Evolutionary conservation across 73 alveolate species (phyloP).

Genomic region (Paramecium sexaurelia): DNA sequence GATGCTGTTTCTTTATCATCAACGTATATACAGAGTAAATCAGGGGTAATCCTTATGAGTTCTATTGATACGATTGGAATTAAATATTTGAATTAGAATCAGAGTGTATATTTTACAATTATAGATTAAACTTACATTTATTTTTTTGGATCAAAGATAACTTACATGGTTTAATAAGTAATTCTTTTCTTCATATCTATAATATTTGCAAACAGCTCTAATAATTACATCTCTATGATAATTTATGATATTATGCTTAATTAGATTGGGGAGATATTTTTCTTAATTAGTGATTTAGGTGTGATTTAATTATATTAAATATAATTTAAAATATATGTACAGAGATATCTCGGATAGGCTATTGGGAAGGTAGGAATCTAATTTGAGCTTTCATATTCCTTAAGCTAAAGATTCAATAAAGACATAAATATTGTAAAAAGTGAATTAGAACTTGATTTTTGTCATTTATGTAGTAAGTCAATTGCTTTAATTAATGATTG

Average conservation of each 20-base stretch:
- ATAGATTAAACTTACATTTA: no score
- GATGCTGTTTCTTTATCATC: no score
- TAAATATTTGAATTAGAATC: no score
- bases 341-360: background rate
- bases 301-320: background rate
- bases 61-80: no score
- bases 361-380: background rate
- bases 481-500: constrained; percentile 16
- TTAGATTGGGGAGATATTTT: background rate
- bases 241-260: background rate
- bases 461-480: background rate
- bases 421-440: background rate
- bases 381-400: background rate
- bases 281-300: background rate
- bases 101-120: no score
- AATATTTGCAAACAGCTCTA: background rate
- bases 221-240: no score
- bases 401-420: background rate
- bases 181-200: background rate
- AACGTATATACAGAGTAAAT: no score
- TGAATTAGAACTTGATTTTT: background rate
- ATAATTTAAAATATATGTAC: background rate
- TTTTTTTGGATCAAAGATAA: background rate
- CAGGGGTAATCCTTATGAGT: no score
- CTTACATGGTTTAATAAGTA: background rate